These are phyloP conservation scores for Podaxis carcinomalis DNA, from an alignment of 768 basidiomycete species.

Conservation along the genomic window DNA sequence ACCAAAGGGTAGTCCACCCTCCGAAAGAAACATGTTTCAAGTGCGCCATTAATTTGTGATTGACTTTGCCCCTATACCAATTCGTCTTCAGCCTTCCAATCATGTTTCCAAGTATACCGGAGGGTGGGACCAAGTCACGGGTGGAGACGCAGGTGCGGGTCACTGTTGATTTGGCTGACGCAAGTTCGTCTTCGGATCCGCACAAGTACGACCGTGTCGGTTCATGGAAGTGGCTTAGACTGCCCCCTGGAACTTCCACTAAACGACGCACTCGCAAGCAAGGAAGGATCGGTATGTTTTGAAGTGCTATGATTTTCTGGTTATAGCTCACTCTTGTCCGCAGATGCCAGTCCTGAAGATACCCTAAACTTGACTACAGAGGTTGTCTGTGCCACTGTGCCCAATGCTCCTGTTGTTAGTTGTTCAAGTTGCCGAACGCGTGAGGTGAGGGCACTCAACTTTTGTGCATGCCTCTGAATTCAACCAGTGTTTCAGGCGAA, in stretches of 20 bases:
- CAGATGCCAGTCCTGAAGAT: conserved; percentile 66
- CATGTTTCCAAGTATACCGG: conserved; percentile 79
- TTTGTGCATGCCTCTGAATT: not conserved
- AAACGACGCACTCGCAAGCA: conserved; percentile 84
- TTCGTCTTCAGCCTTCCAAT: conserved; percentile 59
- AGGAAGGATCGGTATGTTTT: conserved; percentile 65
- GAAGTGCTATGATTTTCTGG: not conserved
- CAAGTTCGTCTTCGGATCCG: conserved; percentile 57
- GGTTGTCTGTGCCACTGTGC: conserved; percentile 79
- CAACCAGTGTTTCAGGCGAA: conserved; percentile 54
- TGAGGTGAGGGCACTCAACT: conserved; percentile 48
- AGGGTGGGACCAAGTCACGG: conserved; percentile 80
- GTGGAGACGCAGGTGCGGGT: conserved; percentile 95
- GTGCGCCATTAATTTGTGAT: conserved; percentile 35
- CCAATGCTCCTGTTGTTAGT: conserved; percentile 70
- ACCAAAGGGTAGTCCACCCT: conserved; percentile 64
- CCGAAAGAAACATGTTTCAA: conserved; percentile 74
- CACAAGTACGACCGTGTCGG: conserved; percentile 75
- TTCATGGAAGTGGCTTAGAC: conserved; percentile 84
- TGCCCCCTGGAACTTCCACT: conserved; percentile 79
- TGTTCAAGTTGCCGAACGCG: conserved; percentile 88
- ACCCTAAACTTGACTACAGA: conserved; percentile 68
- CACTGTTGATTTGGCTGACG: conserved; percentile 71
- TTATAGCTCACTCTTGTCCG: conserved; percentile 10
- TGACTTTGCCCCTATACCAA: not conserved